phyloP scores from a whole-genome alignment of 306 rosid genomes.

The Prunus fruticosa region DNA sequence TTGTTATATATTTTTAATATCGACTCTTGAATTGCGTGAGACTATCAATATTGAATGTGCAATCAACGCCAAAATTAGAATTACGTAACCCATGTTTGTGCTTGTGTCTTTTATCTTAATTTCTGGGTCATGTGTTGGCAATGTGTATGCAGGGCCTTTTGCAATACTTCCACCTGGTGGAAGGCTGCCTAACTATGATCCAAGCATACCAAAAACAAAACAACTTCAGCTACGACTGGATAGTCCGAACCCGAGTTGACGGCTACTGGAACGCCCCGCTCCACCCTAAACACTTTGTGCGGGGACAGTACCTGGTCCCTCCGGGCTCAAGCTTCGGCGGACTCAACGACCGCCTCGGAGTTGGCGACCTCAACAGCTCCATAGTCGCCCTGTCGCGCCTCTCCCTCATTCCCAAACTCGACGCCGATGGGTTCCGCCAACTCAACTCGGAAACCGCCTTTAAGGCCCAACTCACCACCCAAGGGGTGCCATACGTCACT shows the following conservation, averaged over 20 bases:
- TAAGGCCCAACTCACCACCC: slow-evolving; percentile 66
- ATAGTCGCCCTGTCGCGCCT: slow-evolving; percentile 67
- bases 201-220: slow-evolving; percentile 40
- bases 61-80: too few species aligned
- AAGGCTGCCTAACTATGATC: slow-evolving; percentile 72
- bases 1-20: too few species aligned
- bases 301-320: slow-evolving; percentile 63
- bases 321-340: slow-evolving; percentile 77
- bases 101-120: too few species aligned
- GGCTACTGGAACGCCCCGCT: slow-evolving; percentile 86
- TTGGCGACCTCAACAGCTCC: slow-evolving; percentile 71
- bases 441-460: slow-evolving; percentile 86
- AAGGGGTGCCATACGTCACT: slow-evolving; percentile 23
- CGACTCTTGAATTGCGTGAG: too few species aligned
- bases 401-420: slow-evolving; percentile 57
- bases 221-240: slow-evolving; percentile 76
- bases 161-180: slow-evolving; percentile 79
- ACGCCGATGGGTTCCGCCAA: slow-evolving; percentile 39
- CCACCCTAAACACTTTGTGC: slow-evolving; percentile 46
- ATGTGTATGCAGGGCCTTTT: slow-evolving; percentile 62
- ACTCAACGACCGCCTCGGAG: slow-evolving; percentile 79
- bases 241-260: slow-evolving; percentile 86
- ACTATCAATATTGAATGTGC: too few species aligned
- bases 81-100: too few species aligned
- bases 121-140: background rate